Conservation (phyloP, 1,139 yeast genomes). For the Debaryomyces nepalensis region DNA sequence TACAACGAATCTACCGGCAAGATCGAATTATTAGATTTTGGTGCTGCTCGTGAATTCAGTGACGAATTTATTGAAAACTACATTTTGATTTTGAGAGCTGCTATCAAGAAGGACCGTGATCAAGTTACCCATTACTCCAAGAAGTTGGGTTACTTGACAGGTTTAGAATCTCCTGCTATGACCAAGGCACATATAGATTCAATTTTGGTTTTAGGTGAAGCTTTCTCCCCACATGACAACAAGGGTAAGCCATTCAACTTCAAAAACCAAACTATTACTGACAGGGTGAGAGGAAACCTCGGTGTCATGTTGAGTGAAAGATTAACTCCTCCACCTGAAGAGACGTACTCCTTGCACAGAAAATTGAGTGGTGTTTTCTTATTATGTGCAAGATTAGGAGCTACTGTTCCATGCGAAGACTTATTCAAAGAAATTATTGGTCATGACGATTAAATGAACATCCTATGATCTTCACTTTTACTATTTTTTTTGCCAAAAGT, state of each 20-base stretch:
- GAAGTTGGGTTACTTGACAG: constrained; percentile 87
- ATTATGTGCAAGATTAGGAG: constrained; percentile 83
- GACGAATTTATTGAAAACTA: constrained; percentile 72
- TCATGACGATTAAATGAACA: constrained; percentile 11
- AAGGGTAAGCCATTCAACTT: constrained; percentile 66
- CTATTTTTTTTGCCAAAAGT: constrained; percentile 7
- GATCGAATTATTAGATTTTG: constrained; percentile 90
- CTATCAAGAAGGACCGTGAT: constrained; percentile 70
- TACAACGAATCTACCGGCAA: constrained; percentile 68
- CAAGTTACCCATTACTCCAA: constrained; percentile 68
- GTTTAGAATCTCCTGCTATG: constrained; percentile 87
- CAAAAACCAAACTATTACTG: constrained; percentile 86
- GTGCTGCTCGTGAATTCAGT: constrained; percentile 83
- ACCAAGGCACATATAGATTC: constrained; percentile 91
- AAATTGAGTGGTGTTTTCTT: constrained; percentile 93
- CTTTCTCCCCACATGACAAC: constrained; percentile 65
- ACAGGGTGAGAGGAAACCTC: constrained; percentile 84
- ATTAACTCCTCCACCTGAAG: constrained; percentile 97
- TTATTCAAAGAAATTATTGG: constrained; percentile 79
- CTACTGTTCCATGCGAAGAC: constrained; percentile 80
- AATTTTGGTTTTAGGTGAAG: constrained; percentile 89
- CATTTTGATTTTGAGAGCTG: constrained; percentile 73
- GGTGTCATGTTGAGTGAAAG: constrained; percentile 90
- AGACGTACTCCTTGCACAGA: constrained; percentile 92
- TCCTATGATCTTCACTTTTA: neutral